A percentile compares a stretch with the other conserved stretches of the same genome.
Evolutionary conservation across 2,329 filamentous ascomycete species (phyloP).

Genomic region (Leptosphaerulina australis): DNA sequence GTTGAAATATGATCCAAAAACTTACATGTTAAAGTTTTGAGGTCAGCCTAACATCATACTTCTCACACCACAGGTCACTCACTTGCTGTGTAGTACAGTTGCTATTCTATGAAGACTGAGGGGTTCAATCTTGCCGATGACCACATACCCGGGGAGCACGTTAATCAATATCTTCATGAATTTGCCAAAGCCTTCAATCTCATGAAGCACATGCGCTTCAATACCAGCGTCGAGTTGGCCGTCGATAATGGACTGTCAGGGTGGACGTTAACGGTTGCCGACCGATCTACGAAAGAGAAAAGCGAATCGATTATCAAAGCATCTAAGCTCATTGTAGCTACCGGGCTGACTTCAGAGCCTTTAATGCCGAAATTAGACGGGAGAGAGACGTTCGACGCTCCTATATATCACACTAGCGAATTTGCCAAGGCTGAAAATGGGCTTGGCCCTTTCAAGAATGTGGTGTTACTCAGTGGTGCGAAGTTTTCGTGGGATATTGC

Average conservation of each 20-base stretch:
- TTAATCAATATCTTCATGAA: constrained; percentile 63
- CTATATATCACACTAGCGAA: constrained; percentile 64
- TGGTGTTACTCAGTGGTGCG: constrained; percentile 64
- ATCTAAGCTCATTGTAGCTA: constrained; percentile 64
- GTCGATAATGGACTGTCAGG: constrained; percentile 44
- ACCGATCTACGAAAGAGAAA: background rate
- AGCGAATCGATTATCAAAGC: constrained; percentile 28
- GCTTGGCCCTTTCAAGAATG: constrained; percentile 43
- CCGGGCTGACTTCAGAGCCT: constrained; percentile 66
- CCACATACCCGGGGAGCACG: constrained; percentile 64
- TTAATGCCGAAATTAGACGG: constrained; percentile 61
- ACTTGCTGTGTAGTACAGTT: constrained; percentile 41
- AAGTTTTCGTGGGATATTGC: constrained; percentile 70
- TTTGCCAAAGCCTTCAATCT: constrained; percentile 54
- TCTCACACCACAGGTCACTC: background rate
- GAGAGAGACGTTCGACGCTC: constrained; percentile 57
- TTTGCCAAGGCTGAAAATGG: constrained; percentile 53
- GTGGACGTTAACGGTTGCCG: constrained; percentile 29
- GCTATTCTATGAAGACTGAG: constrained; percentile 41
- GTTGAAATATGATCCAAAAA: background rate
- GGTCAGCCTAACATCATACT: constrained; percentile 6
- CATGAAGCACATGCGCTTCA: constrained; percentile 55
- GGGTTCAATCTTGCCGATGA: constrained; percentile 50
- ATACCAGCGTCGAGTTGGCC: constrained; percentile 58
- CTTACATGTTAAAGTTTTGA: constrained; percentile 18